Percentiles rank a stretch among this genome's conserved stretches.
These are phyloP conservation scores for Zasmidium citrigriseum DNA, from an alignment of 2,329 filamentous ascomycete genomes.

Conservation along the genomic window DNA sequence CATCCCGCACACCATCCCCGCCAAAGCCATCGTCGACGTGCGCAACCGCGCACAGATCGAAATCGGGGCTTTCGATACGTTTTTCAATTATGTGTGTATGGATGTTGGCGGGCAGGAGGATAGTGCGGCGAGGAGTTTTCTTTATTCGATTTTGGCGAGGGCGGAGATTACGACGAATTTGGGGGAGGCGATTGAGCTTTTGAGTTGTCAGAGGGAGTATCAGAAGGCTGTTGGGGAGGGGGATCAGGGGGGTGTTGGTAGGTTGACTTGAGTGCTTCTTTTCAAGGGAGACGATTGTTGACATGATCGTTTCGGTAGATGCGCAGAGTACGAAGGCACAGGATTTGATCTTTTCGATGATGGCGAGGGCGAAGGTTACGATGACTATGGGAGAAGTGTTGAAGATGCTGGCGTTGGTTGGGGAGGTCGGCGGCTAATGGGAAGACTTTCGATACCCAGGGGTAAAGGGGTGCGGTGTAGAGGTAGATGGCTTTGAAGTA, in stretches of 20 bases:
- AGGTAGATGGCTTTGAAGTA: too few species aligned
- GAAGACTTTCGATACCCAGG: too few species aligned
- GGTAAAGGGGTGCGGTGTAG: neutral
- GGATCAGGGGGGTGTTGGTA: neutral
- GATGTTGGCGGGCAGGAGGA: neutral
- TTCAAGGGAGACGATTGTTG: neutral
- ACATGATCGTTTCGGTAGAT: neutral
- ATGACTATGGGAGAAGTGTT: neutral
- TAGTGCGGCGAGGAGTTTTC: neutral
- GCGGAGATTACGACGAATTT: neutral
- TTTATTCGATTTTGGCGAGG: neutral
- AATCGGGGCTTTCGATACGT: neutral
- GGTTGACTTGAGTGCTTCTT: neutral
- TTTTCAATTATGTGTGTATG: neutral
- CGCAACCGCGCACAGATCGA: neutral
- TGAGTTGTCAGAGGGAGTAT: neutral
- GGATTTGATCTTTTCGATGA: neutral
- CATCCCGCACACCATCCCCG: neutral
- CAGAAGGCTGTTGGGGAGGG: neutral
- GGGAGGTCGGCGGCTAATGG: neutral
- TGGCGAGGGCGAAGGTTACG: neutral
- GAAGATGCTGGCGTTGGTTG: neutral
- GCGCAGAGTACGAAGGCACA: neutral
- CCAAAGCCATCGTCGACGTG: neutral
- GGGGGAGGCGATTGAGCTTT: neutral